A percentile compares a stretch with the other conserved stretches of the same genome.
phyloP scores from a whole-genome alignment of 2,329 filamentous ascomycete genomes.

The Pseudogymnoascus sp. region DNA sequence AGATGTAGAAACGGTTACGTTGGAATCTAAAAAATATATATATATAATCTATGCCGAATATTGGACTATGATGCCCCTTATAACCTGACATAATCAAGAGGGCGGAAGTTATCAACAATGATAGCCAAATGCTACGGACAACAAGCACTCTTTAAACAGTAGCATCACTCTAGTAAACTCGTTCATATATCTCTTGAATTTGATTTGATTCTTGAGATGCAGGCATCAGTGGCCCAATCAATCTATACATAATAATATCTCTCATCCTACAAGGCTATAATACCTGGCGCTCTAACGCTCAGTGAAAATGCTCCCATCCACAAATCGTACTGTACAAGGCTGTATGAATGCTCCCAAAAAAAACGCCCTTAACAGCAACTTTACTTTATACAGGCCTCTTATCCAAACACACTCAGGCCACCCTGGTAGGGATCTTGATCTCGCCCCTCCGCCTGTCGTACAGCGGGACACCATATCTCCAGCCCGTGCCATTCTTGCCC shows the following conservation, averaged over 20 bases:
- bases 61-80: background rate
- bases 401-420: constrained; percentile 28
- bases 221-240: background rate
- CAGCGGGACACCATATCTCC: constrained; percentile 56
- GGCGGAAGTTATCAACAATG: background rate
- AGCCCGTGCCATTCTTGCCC: constrained; percentile 46
- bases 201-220: background rate
- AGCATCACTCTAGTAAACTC: background rate
- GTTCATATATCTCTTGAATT: background rate
- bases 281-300: constrained; percentile 2
- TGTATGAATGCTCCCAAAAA: constrained; percentile 3
- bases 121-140: background rate
- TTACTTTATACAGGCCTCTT: background rate
- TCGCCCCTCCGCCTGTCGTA: constrained; percentile 56
- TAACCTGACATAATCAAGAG: background rate
- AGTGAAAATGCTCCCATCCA: background rate
- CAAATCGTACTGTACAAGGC: constrained; percentile 8
- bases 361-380: background rate
- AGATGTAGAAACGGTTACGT: constrained; percentile 23
- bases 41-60: background rate
- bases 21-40: background rate
- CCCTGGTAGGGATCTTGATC: constrained; percentile 60
- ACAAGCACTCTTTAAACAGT: background rate
- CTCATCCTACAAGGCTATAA: background rate
- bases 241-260: constrained; percentile 9